Evolutionary conservation across 163 green algal genomes (phyloP), one percentile per base, ranked within the genome.

Genomic region (Scenedesmus sp.): DNA sequence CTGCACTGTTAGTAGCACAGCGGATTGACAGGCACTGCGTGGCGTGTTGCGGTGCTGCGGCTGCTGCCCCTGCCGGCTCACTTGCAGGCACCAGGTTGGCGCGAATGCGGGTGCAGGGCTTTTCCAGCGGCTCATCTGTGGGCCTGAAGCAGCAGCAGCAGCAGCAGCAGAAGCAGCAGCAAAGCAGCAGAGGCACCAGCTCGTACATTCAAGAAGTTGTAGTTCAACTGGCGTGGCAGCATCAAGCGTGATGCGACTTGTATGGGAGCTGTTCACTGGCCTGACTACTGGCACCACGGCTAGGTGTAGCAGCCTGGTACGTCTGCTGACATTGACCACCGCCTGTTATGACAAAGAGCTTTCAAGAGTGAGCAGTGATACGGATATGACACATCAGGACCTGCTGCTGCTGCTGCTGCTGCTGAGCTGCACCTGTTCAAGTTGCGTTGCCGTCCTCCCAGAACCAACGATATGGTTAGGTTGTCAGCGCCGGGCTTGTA

Each of bases 91-190:
- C 86, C 0, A 95, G 87, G 81, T 90, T 96, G 33, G 93, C 96
- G 20, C 95, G 93, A 42, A 98, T 92, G 10, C 96, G 91, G 0
- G 70, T 61, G 42, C 98, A 87, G 1, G 96, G 92, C 90, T 97
- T 97, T 40, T 97, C 95, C 5, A 98, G 92, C 0, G 94, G 87
- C 92, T 98, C 96, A 73, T 94, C 91, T 35, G 94, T 93, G 30
- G 96, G 92, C 91, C 96, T 97, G 93, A 56, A 78, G 18, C 4
- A 53, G 1, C 79, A 56, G 79, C 79, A 56, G 79, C 79, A 56
- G 72, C 72, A 78, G 37, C 73, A 82, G 73, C 73, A 82, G 73
- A 9, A 81, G 72, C 72, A 85, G 79, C 79, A 61, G 44, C 79
- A 85, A 16, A 85, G 73, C n/a, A 82, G 73, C n/a, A 78, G 65